phyloP scores from a whole-genome alignment of 2,329 filamentous ascomycete genomes.

The Blastomyces emzantsi region DNA sequence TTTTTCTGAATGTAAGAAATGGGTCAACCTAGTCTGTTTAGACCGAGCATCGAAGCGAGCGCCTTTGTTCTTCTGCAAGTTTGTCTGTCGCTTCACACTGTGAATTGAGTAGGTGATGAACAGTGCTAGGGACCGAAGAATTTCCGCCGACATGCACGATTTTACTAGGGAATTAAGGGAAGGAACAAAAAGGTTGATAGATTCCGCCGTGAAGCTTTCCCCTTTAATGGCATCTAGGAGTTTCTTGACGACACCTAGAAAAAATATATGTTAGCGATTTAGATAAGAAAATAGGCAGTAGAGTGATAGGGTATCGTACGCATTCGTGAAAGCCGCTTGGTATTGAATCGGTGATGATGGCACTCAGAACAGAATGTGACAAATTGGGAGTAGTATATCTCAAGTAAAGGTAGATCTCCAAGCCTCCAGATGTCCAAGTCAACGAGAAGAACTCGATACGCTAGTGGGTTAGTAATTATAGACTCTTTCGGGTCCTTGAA shows the following conservation, averaged over 20 bases:
- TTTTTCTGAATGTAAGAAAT: conserved; percentile 33
- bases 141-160: conserved; percentile 72
- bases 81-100: conserved; percentile 39
- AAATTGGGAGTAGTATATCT: conserved; percentile 90
- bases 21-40: conserved; percentile 24
- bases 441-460: conserved; percentile 83
- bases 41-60: conserved; percentile 27
- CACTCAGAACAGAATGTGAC: conserved; percentile 79
- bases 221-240: conserved; percentile 84
- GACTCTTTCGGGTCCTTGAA: conserved; percentile 71
- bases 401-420: conserved; percentile 65
- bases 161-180: conserved; percentile 73
- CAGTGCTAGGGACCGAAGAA: conserved; percentile 75
- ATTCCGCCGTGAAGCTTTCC: conserved; percentile 63
- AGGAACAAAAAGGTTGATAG: conserved; percentile 65
- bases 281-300: neutral
- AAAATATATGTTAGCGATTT: conserved; percentile 16
- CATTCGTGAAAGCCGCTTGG: conserved; percentile 78
- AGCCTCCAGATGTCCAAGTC: conserved; percentile 90
- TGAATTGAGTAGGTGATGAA: conserved; percentile 93
- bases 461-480: conserved; percentile 90
- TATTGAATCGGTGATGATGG: conserved; percentile 88
- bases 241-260: conserved; percentile 73
- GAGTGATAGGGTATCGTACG: conserved; percentile 48
- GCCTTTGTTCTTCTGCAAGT: conserved; percentile 40